Conservation (phyloP, 2,329 filamentous ascomycete genomes). For the Arthrobotrys musiformis region DNA sequence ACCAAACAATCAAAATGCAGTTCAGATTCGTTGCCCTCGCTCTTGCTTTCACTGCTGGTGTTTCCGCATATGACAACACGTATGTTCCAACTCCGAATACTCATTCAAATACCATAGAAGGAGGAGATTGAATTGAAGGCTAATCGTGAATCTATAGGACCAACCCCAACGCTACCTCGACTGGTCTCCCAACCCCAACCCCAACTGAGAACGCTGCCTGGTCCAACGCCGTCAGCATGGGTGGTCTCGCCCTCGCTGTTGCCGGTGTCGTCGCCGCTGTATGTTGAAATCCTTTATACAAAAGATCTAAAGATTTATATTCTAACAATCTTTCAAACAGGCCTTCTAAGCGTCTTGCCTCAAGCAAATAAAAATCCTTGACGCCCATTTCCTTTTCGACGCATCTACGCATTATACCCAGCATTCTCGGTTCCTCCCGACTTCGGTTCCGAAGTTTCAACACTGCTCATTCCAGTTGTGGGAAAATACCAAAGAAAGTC, state of each 20-base stretch:
- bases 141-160: constrained; percentile 29
- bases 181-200: constrained; percentile 34
- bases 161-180: constrained; percentile 27
- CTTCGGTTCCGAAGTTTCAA: constrained; percentile 34
- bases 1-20: constrained; percentile 59
- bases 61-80: constrained; percentile 42
- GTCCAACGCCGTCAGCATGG: constrained; percentile 59
- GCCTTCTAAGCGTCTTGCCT: constrained; percentile 49
- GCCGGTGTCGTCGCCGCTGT: constrained; percentile 59
- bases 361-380: constrained; percentile 37
- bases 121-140: background rate
- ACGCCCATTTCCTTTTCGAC: constrained; percentile 44
- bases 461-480: constrained; percentile 35
- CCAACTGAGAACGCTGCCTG: constrained; percentile 54
- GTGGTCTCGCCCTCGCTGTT: constrained; percentile 58
- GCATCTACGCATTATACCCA: constrained; percentile 55
- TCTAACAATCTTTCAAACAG: constrained; percentile 34
- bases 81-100: constrained; percentile 25
- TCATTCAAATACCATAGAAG: background rate
- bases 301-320: constrained; percentile 57
- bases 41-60: constrained; percentile 57
- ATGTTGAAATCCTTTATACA: constrained; percentile 56
- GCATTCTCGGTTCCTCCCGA: constrained; percentile 52
- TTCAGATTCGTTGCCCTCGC: constrained; percentile 58
- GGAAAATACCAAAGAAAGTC: constrained; percentile 49